These are phyloP conservation scores for Fusarium anguioides DNA, from an alignment of 2,329 filamentous ascomycete species.

Conservation along the genomic window DNA sequence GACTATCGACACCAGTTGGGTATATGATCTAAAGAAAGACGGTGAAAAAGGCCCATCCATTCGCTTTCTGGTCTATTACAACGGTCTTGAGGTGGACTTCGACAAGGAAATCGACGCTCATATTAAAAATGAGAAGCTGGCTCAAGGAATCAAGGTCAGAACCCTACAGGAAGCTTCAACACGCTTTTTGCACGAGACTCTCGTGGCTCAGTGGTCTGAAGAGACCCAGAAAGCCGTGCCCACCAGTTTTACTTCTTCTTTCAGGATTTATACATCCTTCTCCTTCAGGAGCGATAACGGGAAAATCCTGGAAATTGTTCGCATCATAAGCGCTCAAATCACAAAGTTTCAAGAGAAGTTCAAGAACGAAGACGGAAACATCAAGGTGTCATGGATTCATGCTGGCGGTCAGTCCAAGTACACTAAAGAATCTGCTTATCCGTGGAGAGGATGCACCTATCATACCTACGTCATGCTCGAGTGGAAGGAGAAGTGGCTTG, in stretches of 20 bases:
- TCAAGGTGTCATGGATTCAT: slow-evolving; percentile 48
- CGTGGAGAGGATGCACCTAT: slow-evolving; percentile 45
- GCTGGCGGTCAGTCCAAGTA: slow-evolving; percentile 32
- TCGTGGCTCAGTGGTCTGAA: slow-evolving; percentile 7
- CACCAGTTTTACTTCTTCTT: neutral
- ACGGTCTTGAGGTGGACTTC: slow-evolving; percentile 12
- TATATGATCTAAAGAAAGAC: slow-evolving; percentile 20
- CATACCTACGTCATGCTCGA: slow-evolving; percentile 48
- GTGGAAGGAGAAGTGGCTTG: slow-evolving; percentile 50
- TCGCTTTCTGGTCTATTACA: slow-evolving; percentile 29
- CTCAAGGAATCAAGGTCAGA: too few relatives aligned
- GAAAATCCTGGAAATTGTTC: neutral
- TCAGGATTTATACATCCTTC: neutral
- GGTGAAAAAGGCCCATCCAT: slow-evolving; percentile 4
- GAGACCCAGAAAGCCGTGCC: neutral
- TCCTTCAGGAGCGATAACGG: neutral
- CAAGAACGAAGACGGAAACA: slow-evolving; percentile 21
- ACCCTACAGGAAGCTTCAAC: neutral
- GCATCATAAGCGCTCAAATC: slow-evolving; percentile 23
- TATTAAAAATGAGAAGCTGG: slow-evolving; percentile 7
- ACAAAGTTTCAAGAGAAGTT: slow-evolving; percentile 32
- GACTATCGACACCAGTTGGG: slow-evolving; percentile 45
- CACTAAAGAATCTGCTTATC: slow-evolving; percentile 42
- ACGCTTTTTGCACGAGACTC: neutral
- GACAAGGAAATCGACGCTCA: slow-evolving; percentile 13